Percentiles rank a stretch among this genome's conserved stretches.
These are phyloP conservation scores for Suillus occidentalis DNA, from an alignment of 768 basidiomycete species.

Conservation along the genomic window DNA sequence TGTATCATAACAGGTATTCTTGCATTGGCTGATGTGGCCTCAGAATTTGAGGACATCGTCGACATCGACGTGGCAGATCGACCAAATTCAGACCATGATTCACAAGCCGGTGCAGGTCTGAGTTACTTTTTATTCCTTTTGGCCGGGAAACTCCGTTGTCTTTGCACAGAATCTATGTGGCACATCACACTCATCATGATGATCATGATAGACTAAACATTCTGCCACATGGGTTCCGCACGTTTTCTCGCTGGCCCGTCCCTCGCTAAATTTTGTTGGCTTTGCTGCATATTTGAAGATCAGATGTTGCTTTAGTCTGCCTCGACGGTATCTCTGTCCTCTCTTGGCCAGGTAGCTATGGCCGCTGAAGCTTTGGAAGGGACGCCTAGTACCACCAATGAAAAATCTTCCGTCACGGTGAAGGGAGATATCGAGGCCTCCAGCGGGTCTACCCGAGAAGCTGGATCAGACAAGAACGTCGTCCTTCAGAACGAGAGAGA, in stretches of 20 bases:
- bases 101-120: background rate
- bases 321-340: background rate
- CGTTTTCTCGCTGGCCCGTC: background rate
- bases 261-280: background rate
- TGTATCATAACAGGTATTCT: background rate
- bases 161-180: background rate
- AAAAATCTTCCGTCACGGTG: constrained; percentile 16
- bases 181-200: background rate
- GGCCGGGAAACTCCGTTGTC: background rate
- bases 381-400: constrained; percentile 13
- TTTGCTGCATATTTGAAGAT: background rate
- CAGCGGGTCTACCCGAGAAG: background rate
- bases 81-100: background rate
- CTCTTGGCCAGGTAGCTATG: constrained; percentile 9
- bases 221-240: background rate
- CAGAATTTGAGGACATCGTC: background rate
- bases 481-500: constrained; percentile 45
- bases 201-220: background rate
- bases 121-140: background rate
- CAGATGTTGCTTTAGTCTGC: background rate
- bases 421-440: constrained; percentile 34
- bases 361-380: background rate
- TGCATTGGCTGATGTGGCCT: background rate
- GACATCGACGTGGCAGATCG: background rate
- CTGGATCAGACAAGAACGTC: constrained; percentile 12